Base-by-base conservation (phyloP, 768 basidiomycete species). In the Fomitopsis serialis region DNA sequence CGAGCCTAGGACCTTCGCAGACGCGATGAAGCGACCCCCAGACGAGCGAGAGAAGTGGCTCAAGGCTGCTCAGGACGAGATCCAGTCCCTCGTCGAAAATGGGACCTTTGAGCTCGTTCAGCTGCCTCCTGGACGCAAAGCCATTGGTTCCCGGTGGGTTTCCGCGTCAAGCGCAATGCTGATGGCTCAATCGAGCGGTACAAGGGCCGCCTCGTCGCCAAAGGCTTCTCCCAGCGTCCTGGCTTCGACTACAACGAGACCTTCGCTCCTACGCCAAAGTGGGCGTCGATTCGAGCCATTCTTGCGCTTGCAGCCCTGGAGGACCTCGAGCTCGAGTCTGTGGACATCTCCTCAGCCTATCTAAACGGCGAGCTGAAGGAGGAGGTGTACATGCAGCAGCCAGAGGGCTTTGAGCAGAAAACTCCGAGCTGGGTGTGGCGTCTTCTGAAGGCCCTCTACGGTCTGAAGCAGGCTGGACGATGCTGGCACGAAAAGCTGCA, bases 381-480 rank as follows among this genome's bases (percentile, higher is more conserved):
- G 36, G 59, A 63, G 36, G 52, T 68, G 42, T 68, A 66, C 60
- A 67, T 68, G 59, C 17, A 52, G n/a, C 62, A 60, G 43, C 60
- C 67, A 10, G 60, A 61, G 36, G 66, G 62, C 11, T 59, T 57
- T 50, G 58, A 58, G 42, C 21, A 35, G 55, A 58, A 52, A 35
- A 37, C 44, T 40, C 54, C 34, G 37, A 32, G 22, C 46, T 29
- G 35, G 52, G 53, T 58, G 37, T 54, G 48, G 48, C 48, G 34
- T 19, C 45, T 54, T 37, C 50, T 5, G 42, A 74, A 75, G 57
- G 60, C 66, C 2, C 55, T 77, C 29, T 78, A 78, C 61, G 72
- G 77, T 9, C 67, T 78, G 8, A 72, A 73, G 55, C 75, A 77
- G 53, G 66, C 69, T 11, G 67, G 69, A 2, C 60, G 67, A 2